Evolutionary conservation across 306 rosid species (phyloP).

Genomic region (Trifolium dubium): DNA sequence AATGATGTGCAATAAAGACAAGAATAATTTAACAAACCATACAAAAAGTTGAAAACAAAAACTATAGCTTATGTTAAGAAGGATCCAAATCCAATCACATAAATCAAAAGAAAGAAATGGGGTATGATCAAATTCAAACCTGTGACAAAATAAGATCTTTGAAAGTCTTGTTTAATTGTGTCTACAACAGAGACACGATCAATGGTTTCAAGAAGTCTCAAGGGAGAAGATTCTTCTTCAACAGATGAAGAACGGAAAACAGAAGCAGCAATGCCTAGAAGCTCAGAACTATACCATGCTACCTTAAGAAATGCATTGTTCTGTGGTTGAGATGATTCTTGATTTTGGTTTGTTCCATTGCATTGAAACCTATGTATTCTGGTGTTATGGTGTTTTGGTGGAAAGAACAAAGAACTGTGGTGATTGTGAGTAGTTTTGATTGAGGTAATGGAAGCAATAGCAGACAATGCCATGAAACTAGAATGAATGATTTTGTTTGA

Average conservation of each 20-base stretch:
- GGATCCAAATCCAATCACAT: neutral
- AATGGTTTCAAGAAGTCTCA: conserved; percentile 46
- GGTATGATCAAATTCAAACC: conserved; percentile 38
- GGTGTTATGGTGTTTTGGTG: conserved; percentile 35
- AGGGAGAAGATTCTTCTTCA: conserved; percentile 52
- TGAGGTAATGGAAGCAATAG: conserved; percentile 49
- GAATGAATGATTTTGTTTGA: neutral
- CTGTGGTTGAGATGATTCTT: conserved; percentile 56
- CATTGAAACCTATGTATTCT: conserved; percentile 52
- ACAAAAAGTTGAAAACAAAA: neutral
- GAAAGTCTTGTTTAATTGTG: conserved; percentile 44
- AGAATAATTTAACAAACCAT: neutral
- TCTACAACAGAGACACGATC: conserved; percentile 59
- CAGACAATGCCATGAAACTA: conserved; percentile 51
- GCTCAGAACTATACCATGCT: conserved; percentile 93
- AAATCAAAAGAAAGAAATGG: conserved; percentile 5
- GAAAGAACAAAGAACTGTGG: conserved; percentile 31
- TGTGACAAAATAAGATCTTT: conserved; percentile 53
- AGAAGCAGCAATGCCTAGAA: conserved; percentile 86
- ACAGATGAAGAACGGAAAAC: conserved; percentile 62
- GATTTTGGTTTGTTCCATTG: conserved; percentile 54
- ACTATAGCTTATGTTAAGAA: neutral
- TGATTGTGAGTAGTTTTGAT: conserved; percentile 36
- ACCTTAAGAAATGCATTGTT: conserved; percentile 69
- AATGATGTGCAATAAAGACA: neutral